Conservation (phyloP, 495 filamentous ascomycete species). For the Xylaria intraflava region DNA sequence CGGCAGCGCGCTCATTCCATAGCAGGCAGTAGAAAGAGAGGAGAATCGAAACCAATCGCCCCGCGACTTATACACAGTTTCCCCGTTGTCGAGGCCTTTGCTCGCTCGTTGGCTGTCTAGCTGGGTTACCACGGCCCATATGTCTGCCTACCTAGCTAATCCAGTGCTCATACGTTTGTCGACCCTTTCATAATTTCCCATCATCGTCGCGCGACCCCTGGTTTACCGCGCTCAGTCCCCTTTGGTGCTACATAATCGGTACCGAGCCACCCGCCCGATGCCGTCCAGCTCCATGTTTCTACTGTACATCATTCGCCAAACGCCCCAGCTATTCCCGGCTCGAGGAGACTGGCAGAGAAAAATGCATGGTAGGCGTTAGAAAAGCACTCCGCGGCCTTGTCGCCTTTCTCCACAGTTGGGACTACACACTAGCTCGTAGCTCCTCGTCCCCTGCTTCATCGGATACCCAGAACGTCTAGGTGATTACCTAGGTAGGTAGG, state of each 20-base stretch:
- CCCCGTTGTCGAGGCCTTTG: not conserved
- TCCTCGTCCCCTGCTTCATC: slow-evolving; percentile 7
- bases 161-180: slow-evolving; percentile 9
- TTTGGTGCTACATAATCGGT: slow-evolving; percentile 10
- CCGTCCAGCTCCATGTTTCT: slow-evolving; percentile 6
- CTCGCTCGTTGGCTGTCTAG: not conserved
- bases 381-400: slow-evolving; percentile 6
- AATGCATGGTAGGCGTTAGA: slow-evolving; percentile 3
- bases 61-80: not conserved
- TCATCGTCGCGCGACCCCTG: slow-evolving; percentile 3
- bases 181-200: slow-evolving; percentile 13
- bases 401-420: slow-evolving; percentile 10
- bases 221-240: not conserved
- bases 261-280: slow-evolving; percentile 8
- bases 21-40: too few relatives aligned
- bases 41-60: slow-evolving; percentile 1
- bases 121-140: not conserved
- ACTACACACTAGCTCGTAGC: slow-evolving; percentile 4
- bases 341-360: not conserved
- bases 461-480: not conserved
- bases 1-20: too few relatives aligned
- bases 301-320: slow-evolving; percentile 1
- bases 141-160: not conserved
- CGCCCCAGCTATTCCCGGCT: not conserved
- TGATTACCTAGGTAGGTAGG: slow-evolving; percentile 1